phyloP scores from a whole-genome alignment of 1,284 basidiomycete genomes.

The Irpex sp. region DNA sequence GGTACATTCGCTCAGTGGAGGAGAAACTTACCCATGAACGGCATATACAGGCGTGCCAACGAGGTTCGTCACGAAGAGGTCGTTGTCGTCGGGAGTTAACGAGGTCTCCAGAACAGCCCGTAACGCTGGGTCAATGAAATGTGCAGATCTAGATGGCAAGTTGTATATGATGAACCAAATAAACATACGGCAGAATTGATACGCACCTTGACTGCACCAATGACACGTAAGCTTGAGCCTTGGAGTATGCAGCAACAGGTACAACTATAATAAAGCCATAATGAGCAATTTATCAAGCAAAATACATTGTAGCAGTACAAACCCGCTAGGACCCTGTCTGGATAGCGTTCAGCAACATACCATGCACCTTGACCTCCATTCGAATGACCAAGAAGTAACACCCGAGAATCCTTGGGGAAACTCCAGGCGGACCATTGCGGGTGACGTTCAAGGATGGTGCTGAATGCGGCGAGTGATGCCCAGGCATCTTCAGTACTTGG shows the following conservation, averaged over 20 bases:
- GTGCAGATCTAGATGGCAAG: slow-evolving; percentile 44
- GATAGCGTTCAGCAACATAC: slow-evolving; percentile 71
- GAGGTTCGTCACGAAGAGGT: slow-evolving; percentile 75
- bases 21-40: slow-evolving; percentile 61
- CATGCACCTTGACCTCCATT: slow-evolving; percentile 91
- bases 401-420: slow-evolving; percentile 33
- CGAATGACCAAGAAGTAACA: slow-evolving; percentile 79
- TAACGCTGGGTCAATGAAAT: slow-evolving; percentile 72
- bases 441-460: slow-evolving; percentile 32
- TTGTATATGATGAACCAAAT: not conserved
- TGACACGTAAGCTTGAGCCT: slow-evolving; percentile 81
- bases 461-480: slow-evolving; percentile 48
- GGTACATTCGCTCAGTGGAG: not conserved
- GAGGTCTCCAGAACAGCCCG: slow-evolving; percentile 67
- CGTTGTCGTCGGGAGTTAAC: slow-evolving; percentile 80
- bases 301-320: slow-evolving; percentile 7
- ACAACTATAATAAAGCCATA: slow-evolving; percentile 37
- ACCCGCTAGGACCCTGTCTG: slow-evolving; percentile 72
- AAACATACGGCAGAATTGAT: not conserved
- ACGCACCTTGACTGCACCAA: slow-evolving; percentile 55
- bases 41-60: slow-evolving; percentile 66
- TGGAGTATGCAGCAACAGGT: slow-evolving; percentile 74
- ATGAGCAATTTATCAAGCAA: not conserved
- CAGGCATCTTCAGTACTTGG: slow-evolving; percentile 63
- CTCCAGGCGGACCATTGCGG: slow-evolving; percentile 38